These are phyloP conservation scores for Talaromyces proteolyticus DNA, from an alignment of 495 filamentous ascomycete species.

Conservation along the genomic window DNA sequence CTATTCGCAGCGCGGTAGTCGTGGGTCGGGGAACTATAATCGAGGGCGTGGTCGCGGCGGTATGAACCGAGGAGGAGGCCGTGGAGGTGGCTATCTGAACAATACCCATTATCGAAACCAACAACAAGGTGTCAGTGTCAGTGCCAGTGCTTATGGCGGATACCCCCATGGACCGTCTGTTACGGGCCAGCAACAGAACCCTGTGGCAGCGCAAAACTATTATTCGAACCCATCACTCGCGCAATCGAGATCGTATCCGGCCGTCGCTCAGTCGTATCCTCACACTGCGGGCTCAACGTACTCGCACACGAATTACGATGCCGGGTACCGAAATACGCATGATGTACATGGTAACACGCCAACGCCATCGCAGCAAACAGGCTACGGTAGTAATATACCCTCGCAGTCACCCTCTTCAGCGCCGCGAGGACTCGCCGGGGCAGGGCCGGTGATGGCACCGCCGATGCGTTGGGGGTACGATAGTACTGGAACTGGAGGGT, in stretches of 20 bases:
- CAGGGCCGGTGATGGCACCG: conserved; percentile 54
- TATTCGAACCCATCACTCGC: neutral
- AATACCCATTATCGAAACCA: neutral
- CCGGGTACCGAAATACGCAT: conserved; percentile 10
- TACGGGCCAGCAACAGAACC: neutral
- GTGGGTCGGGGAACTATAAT: conserved; percentile 25
- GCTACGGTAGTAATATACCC: neutral
- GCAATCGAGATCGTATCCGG: neutral
- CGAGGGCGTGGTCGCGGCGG: conserved; percentile 37
- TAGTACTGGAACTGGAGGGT: conserved; percentile 17
- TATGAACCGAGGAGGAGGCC: conserved; percentile 46
- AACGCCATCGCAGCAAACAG: neutral
- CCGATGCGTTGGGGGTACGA: conserved; percentile 56
- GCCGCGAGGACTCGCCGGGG: neutral
- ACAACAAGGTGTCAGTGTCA: neutral
- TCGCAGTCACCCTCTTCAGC: neutral
- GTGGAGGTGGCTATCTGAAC: conserved; percentile 37
- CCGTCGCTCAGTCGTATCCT: neutral
- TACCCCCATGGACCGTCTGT: neutral
- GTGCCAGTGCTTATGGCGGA: neutral
- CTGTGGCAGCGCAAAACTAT: neutral
- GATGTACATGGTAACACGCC: too few relatives aligned
- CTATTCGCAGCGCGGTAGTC: conserved; percentile 22
- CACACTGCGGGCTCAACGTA: neutral
- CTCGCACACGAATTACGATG: conserved; percentile 21